phyloP scores from a whole-genome alignment of 371 early-diverging fungal species.

The Circinella umbellata region DNA sequence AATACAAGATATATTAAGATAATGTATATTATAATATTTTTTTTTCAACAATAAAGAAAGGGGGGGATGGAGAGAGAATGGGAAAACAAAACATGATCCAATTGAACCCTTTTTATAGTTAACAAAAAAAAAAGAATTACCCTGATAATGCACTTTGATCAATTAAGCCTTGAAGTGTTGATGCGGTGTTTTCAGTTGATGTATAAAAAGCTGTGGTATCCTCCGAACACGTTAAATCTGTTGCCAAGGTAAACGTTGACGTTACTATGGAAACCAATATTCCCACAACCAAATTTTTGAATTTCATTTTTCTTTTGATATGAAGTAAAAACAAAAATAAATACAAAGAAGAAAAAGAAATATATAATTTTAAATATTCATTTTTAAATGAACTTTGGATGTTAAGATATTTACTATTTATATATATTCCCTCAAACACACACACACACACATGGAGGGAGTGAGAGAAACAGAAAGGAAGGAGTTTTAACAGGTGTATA shows the following conservation, averaged over 20 bases:
- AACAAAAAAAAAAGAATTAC: slow-evolving; percentile 14
- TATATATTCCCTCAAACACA: no score
- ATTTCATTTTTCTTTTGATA: slow-evolving; percentile 1
- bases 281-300: slow-evolving; percentile 1
- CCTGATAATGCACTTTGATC: slow-evolving; percentile 31
- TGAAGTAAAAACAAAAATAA: neutral
- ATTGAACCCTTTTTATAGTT: neutral
- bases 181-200: slow-evolving; percentile 3
- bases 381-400: no score
- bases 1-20: no score
- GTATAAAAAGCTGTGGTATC: slow-evolving; percentile 1
- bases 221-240: neutral
- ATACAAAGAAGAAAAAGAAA: neutral
- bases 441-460: no score
- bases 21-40: no score
- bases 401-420: no score
- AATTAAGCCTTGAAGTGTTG: slow-evolving; percentile 32
- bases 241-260: neutral
- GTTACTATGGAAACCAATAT: neutral
- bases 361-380: no score
- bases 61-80: neutral
- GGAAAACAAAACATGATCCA: neutral
- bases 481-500: no score
- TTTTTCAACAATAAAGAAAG: no score
- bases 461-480: no score